These are phyloP conservation scores for Fusarium siculi DNA, from an alignment of 2,329 filamentous ascomycete species.

Conservation along the genomic window DNA sequence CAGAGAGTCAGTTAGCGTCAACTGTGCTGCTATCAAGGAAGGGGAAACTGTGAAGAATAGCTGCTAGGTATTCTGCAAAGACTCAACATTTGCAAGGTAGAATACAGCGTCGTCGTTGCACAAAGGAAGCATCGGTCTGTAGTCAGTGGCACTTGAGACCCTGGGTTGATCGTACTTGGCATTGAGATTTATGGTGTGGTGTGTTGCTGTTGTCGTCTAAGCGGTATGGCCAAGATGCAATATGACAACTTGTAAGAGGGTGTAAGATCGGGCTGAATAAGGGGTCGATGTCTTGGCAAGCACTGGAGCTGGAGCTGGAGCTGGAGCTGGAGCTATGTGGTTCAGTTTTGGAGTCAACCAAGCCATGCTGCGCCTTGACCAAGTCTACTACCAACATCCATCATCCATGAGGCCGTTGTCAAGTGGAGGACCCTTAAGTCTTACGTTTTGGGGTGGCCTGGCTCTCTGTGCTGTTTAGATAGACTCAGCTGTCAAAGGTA, in stretches of 20 bases:
- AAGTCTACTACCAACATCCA: background rate
- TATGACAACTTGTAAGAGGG: background rate
- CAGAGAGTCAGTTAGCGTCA: background rate
- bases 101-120: background rate
- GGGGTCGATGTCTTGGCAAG: slow-evolving; percentile 4
- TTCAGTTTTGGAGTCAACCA: slow-evolving; percentile 1
- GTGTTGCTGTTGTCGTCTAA: background rate
- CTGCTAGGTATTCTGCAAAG: background rate
- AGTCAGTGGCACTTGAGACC: background rate
- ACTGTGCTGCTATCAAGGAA: background rate
- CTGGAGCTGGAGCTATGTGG: background rate
- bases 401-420: background rate
- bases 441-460: background rate
- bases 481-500: background rate
- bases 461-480: background rate
- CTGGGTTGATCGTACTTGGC: slow-evolving; percentile 16
- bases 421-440: slow-evolving; percentile 3
- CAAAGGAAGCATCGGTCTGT: background rate
- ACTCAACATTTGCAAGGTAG: no score
- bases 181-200: slow-evolving; percentile 1
- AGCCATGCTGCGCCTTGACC: background rate
- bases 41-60: background rate
- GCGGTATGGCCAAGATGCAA: background rate
- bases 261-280: slow-evolving; percentile 3
- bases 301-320: background rate